These are phyloP conservation scores for Phoma sp. DNA, from an alignment of 2,329 filamentous ascomycete genomes.

Conservation along the genomic window DNA sequence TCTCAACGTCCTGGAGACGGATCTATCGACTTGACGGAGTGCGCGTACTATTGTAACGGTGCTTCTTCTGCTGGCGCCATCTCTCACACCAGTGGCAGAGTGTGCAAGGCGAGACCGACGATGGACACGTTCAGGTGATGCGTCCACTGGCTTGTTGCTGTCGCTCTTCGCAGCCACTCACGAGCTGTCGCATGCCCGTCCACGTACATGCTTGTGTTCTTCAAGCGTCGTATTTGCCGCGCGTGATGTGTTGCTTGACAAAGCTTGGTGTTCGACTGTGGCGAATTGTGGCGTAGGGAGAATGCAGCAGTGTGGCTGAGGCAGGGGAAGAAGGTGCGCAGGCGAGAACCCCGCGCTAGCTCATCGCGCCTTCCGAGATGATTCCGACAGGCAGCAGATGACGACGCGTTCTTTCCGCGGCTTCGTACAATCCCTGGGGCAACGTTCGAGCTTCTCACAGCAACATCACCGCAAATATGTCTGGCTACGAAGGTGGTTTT, in stretches of 20 bases:
- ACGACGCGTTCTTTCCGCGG: constrained; percentile 13
- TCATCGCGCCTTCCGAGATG: neutral
- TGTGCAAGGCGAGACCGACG: neutral
- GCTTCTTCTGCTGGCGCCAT: neutral
- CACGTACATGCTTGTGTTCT: neutral
- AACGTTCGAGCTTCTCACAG: constrained; percentile 2
- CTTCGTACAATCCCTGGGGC: constrained; percentile 3
- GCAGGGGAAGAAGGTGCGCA: neutral
- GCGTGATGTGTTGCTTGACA: neutral
- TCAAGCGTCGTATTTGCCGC: neutral
- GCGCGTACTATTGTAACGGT: neutral
- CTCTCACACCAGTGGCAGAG: neutral
- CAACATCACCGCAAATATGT: constrained; percentile 44
- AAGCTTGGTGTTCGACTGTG: neutral
- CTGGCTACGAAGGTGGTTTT: constrained; percentile 54
- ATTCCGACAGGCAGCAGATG: constrained; percentile 15
- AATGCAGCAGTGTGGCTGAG: constrained; percentile 6
- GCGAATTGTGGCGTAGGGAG: neutral
- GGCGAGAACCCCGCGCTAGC: constrained; percentile 5
- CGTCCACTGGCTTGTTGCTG: neutral
- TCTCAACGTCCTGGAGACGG: neutral
- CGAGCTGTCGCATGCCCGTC: neutral
- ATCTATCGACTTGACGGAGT: neutral
- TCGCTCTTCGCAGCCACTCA: neutral
- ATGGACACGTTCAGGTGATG: too few species aligned